A percentile compares a stretch with the other conserved stretches of the same genome.
These are phyloP conservation scores for Aspergillus heteromorphus DNA, from an alignment of 495 filamentous ascomycete genomes.

Conservation along the genomic window DNA sequence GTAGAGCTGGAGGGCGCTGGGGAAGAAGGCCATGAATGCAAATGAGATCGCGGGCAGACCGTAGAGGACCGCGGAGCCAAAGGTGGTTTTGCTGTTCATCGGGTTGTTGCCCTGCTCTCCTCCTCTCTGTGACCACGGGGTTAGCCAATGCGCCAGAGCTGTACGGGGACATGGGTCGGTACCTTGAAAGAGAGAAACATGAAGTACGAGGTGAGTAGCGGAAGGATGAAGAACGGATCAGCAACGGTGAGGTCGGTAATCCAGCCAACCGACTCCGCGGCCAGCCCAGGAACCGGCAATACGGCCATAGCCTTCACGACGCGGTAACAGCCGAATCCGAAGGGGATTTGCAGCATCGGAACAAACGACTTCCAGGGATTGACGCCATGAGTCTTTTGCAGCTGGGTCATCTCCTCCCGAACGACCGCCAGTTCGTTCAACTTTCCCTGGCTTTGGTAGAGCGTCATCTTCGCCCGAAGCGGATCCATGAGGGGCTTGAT, in stretches of 20 bases:
- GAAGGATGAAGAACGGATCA: slow-evolving; percentile 76
- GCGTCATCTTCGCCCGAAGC: slow-evolving; percentile 38
- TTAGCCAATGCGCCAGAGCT: not conserved
- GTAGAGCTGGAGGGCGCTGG: slow-evolving; percentile 66
- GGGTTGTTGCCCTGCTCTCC: slow-evolving; percentile 42
- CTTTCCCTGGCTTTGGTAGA: slow-evolving; percentile 34
- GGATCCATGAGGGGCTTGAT: slow-evolving; percentile 34
- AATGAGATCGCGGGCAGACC: slow-evolving; percentile 58
- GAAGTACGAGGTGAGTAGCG: slow-evolving; percentile 42
- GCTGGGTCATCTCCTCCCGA: slow-evolving; percentile 37
- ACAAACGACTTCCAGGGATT: slow-evolving; percentile 46
- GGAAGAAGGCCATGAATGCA: slow-evolving; percentile 56
- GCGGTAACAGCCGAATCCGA: slow-evolving; percentile 77
- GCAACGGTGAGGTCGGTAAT: slow-evolving; percentile 69
- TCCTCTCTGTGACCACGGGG: slow-evolving; percentile 36
- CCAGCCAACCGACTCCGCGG: slow-evolving; percentile 67
- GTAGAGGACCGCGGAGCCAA: slow-evolving; percentile 46
- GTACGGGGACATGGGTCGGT: slow-evolving; percentile 21
- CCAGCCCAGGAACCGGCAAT: slow-evolving; percentile 74
- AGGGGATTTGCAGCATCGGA: slow-evolving; percentile 59
- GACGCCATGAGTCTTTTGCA: slow-evolving; percentile 52
- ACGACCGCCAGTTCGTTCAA: slow-evolving; percentile 31
- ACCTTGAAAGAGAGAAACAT: slow-evolving; percentile 56
- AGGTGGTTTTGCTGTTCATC: slow-evolving; percentile 24
- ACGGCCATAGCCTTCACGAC: slow-evolving; percentile 66